phyloP scores from a whole-genome alignment of 106 monocot genomes.

The Platanthera zijinensis region DNA sequence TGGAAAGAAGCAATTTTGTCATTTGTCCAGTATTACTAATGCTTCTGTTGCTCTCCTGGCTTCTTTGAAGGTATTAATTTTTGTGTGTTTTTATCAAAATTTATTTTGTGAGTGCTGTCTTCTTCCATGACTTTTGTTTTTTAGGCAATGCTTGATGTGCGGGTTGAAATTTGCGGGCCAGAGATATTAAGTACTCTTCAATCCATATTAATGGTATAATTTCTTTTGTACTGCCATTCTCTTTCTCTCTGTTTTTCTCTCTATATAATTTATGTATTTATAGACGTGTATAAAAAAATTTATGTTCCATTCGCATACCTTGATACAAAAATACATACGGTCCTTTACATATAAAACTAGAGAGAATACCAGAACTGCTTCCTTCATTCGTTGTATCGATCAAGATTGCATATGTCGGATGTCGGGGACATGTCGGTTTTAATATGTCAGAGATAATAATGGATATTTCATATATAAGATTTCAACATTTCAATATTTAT shows the following conservation, averaged over 20 bases:
- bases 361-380: no score
- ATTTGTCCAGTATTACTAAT: slow-evolving; percentile 62
- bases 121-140: background rate
- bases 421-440: no score
- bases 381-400: no score
- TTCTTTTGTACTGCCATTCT: slow-evolving; percentile 6
- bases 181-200: slow-evolving; percentile 67
- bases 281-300: background rate
- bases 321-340: no score
- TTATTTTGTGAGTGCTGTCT: background rate
- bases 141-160: slow-evolving; percentile 50
- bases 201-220: slow-evolving; percentile 66
- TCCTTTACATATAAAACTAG: no score
- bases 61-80: slow-evolving; percentile 66
- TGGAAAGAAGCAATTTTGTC: slow-evolving; percentile 72
- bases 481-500: no score
- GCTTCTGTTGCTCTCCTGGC: slow-evolving; percentile 75
- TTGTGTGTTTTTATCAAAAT: background rate
- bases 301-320: no score
- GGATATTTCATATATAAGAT: no score
- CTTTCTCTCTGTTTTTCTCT: background rate
- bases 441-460: no score
- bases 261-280: background rate
- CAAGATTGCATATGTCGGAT: no score
- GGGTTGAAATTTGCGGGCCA: slow-evolving; percentile 37